Evolutionary conservation across 176 grass and related monocot species (phyloP).

Genomic region (Triticum timopheevii): DNA sequence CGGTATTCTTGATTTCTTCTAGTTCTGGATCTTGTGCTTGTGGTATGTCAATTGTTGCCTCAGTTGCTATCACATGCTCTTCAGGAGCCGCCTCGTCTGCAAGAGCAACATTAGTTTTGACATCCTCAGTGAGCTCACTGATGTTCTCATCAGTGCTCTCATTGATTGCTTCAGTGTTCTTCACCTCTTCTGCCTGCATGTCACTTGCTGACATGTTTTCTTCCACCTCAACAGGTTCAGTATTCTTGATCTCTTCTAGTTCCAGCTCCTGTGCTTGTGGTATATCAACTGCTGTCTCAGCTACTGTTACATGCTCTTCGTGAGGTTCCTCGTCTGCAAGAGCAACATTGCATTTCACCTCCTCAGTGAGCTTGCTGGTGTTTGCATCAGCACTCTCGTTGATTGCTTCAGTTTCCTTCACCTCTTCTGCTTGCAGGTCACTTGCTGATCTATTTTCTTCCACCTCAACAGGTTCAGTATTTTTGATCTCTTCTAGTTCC

Average conservation of each 20-base stretch:
- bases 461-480: background rate
- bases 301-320: too few species aligned
- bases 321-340: too few species aligned
- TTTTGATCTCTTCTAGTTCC: slow-evolving; percentile 26
- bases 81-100: background rate
- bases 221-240: too few species aligned
- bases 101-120: background rate
- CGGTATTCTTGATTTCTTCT: slow-evolving; percentile 25
- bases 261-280: too few species aligned
- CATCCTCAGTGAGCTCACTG: slow-evolving; percentile 12
- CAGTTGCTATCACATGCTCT: background rate
- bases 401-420: slow-evolving; percentile 12
- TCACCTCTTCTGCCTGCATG: too few species aligned
- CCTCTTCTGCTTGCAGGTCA: slow-evolving; percentile 4
- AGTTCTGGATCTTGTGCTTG: slow-evolving; percentile 10
- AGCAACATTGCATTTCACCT: too few species aligned
- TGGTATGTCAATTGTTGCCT: background rate
- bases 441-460: background rate
- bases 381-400: background rate
- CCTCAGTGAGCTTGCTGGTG: background rate
- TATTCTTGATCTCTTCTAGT: too few species aligned
- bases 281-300: too few species aligned
- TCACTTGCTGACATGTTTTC: too few species aligned
- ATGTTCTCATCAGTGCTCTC: background rate
- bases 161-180: background rate